Evolutionary conservation across 352 stramenopile genomes (phyloP).

Genomic region (Phytophthora boehmeriae): DNA sequence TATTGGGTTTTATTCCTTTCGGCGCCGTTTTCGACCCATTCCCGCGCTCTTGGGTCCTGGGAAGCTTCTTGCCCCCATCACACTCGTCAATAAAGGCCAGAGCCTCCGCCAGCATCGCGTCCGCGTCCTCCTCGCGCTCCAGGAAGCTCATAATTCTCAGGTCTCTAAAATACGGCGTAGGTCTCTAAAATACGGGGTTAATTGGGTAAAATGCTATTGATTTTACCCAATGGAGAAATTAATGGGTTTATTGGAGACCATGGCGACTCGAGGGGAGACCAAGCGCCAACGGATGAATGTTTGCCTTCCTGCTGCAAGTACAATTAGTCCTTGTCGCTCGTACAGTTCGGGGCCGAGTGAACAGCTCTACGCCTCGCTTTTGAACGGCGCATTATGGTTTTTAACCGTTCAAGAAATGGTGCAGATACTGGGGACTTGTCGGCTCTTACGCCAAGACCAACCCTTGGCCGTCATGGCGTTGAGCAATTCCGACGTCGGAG

Average conservation of each 20-base stretch:
- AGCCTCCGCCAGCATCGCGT: slow-evolving; percentile 40
- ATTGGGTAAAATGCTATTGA: no score
- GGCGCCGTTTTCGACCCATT: slow-evolving; percentile 1
- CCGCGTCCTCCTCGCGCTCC: slow-evolving; percentile 29
- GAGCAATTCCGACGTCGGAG: slow-evolving; percentile 29
- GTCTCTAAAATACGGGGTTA: no score
- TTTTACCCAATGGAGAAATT: no score
- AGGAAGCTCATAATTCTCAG: slow-evolving; percentile 36
- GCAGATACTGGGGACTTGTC: slow-evolving; percentile 33
- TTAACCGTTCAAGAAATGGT: slow-evolving; percentile 31
- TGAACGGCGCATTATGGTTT: slow-evolving; percentile 32
- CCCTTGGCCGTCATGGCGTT: slow-evolving; percentile 27
- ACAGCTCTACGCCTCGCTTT: slow-evolving; percentile 30
- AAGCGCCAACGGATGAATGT: slow-evolving; percentile 24
- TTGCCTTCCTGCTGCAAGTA: no score
- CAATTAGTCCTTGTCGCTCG: neutral
- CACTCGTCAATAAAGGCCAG: slow-evolving; percentile 46
- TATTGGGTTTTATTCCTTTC: slow-evolving; percentile 19
- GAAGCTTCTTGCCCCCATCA: slow-evolving; percentile 13
- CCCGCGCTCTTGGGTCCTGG: neutral
- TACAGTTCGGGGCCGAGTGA: slow-evolving; percentile 17
- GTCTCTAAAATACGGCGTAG: no score
- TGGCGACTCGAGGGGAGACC: slow-evolving; percentile 21
- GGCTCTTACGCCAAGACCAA: slow-evolving; percentile 32
- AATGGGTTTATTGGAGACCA: neutral